A percentile compares a stretch with the other conserved stretches of the same genome.
Conservation (phyloP, 495 filamentous ascomycete genomes). For the Penicillium mononematosum region DNA sequence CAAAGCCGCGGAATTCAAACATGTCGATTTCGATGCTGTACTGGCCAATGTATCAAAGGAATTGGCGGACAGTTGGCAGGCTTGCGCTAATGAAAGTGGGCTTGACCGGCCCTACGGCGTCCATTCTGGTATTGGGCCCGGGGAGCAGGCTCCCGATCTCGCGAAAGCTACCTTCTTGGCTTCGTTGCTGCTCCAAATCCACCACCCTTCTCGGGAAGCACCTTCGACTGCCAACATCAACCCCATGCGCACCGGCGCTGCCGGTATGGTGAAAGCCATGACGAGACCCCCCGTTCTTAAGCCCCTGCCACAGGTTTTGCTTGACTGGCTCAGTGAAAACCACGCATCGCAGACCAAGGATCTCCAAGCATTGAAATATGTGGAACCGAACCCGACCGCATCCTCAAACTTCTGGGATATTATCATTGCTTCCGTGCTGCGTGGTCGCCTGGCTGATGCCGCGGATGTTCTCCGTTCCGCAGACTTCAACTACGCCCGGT, state of each 20-base stretch:
- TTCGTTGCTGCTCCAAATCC: slow-evolving; percentile 67
- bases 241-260: slow-evolving; percentile 25
- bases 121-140: slow-evolving; percentile 59
- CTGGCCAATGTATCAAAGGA: slow-evolving; percentile 55
- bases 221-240: slow-evolving; percentile 30
- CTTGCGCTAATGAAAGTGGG: slow-evolving; percentile 43
- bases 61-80: slow-evolving; percentile 59
- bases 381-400: slow-evolving; percentile 67
- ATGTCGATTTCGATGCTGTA: slow-evolving; percentile 52
- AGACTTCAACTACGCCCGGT: slow-evolving; percentile 69
- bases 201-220: slow-evolving; percentile 58
- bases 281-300: slow-evolving; percentile 39
- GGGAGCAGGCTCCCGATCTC: slow-evolving; percentile 53
- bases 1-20: slow-evolving; percentile 49
- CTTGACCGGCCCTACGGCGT: slow-evolving; percentile 50
- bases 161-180: slow-evolving; percentile 73
- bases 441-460: slow-evolving; percentile 65
- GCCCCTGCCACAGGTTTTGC: slow-evolving; percentile 68
- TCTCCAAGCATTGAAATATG: slow-evolving; percentile 55
- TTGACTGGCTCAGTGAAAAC: slow-evolving; percentile 73
- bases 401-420: slow-evolving; percentile 79
- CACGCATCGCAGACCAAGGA: slow-evolving; percentile 63
- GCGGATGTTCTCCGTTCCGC: slow-evolving; percentile 63
- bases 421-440: slow-evolving; percentile 62
- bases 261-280: slow-evolving; percentile 32